Evolutionary conservation across 257 asterid genomes (phyloP).

Genomic region (Capsicum rhomboideum): DNA sequence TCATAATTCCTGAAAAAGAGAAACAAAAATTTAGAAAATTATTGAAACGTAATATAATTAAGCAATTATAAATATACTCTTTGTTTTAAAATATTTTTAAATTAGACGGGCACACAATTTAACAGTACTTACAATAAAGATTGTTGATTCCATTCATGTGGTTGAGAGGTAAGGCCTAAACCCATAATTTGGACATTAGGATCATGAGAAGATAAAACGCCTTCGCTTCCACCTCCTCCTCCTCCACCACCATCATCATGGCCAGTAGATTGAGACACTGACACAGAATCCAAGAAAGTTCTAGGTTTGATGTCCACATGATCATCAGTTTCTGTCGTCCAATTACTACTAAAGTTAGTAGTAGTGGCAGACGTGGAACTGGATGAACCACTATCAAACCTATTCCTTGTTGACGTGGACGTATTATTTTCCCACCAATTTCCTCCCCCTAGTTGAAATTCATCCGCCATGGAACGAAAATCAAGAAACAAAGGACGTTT

Average conservation of each 20-base stretch:
- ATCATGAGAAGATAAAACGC: conserved; percentile 14
- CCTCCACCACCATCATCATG: not conserved
- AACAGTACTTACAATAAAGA: not conserved
- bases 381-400: conserved; percentile 21
- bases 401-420: conserved; percentile 20
- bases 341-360: conserved; percentile 35
- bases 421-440: conserved; percentile 65
- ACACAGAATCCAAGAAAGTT: conserved; percentile 34
- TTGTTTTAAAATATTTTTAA: no score
- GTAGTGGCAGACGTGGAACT: conserved; percentile 20
- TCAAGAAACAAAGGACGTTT: not conserved
- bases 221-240: not conserved
- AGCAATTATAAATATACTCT: not conserved
- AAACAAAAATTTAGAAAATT: not conserved
- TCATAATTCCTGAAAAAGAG: conserved; percentile 9
- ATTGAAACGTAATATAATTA: not conserved
- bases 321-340: conserved; percentile 40
- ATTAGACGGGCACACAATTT: not conserved
- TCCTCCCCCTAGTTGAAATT: conserved; percentile 60
- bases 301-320: conserved; percentile 35
- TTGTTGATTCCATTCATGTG: conserved; percentile 58
- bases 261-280: conserved; percentile 15
- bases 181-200: conserved; percentile 64
- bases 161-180: conserved; percentile 60
- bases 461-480: conserved; percentile 46